Base-by-base conservation (phyloP, 179 eudicot genomes). In the Drosera spatulata region DNA sequence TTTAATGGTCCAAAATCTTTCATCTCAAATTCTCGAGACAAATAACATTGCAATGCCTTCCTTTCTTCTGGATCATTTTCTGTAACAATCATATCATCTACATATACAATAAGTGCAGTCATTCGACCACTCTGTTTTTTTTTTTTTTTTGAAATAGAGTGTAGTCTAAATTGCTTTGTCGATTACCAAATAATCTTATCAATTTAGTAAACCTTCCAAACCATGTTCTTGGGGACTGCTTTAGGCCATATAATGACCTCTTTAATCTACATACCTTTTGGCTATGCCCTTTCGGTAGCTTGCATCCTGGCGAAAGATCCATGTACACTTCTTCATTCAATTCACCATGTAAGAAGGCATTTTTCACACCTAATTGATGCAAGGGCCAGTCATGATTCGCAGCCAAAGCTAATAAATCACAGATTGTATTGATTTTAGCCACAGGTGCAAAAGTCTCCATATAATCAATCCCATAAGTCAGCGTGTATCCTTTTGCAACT, bases 371-470 rank as follows among this genome's bases (percentile, higher is more conserved):
- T 9, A 58, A 58, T 42, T 58, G 33, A 14, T 33, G 12, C 13
- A 58, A 44, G 38, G 2, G 15, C 49, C 22, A 58, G 12, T 58
- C 53, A 14, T 45, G 38, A 39, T 60, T 45, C 5, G 41, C n/a
- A 44, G 41, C 53, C 2, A 60, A 39, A 14, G 51, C 45, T 14
- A 60, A 60, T 7, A 60, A 45, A n/a, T 45, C 63, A 22, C 41
- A 40, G 3, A 60, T 10, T 60, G 52, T 60, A 10, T 60, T 59
- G 61, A 59, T 47, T 33, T 60, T 60, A 13, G 63, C 63, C 6
- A 58, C 38, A n/a, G 61, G 61, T 58, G 47, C 61, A 58, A 43
- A 58, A 5, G 13, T 42, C 50, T 60, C 45, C 10, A 53, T 45
- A 11, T 60, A 60, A 39, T 45, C 53, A 13, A 60, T 47, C 40